phyloP scores from a whole-genome alignment of 345 rosid genomes.

The Eucalyptus globulus region DNA sequence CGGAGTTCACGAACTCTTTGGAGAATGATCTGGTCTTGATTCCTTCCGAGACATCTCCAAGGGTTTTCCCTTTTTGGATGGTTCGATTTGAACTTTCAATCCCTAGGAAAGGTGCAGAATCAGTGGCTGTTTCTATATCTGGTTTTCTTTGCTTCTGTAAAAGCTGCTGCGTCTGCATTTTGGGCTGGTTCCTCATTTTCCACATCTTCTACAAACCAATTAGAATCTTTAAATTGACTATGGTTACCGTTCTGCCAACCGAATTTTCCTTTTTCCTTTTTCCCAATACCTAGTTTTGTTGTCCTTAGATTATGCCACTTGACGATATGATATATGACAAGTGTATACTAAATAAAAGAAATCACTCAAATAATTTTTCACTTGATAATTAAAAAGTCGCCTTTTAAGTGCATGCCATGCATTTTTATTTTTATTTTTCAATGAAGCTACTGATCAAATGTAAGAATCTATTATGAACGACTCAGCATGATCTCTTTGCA shows the following conservation, averaged over 20 bases:
- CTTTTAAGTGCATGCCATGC: background rate
- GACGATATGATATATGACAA: too few species aligned
- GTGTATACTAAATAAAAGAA: background rate
- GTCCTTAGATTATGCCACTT: too few species aligned
- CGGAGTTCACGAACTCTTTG: background rate
- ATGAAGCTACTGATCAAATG: background rate
- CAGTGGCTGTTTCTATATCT: background rate
- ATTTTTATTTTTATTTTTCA: too few species aligned
- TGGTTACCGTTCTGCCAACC: too few species aligned
- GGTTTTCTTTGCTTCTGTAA: background rate
- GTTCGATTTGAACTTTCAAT: too few species aligned
- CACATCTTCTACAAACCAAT: too few species aligned
- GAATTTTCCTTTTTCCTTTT: background rate
- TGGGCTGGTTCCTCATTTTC: too few species aligned
- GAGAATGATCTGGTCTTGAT: background rate
- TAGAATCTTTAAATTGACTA: fast-evolving
- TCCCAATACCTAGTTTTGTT: too few species aligned
- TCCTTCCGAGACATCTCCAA: background rate
- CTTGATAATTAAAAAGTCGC: fast-evolving
- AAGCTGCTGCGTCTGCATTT: too few species aligned
- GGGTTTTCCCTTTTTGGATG: background rate
- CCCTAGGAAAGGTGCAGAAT: background rate
- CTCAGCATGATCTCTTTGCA: fast-evolving
- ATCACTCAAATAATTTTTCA: background rate
- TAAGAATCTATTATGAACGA: background rate